These are phyloP conservation scores for Phytophthora nicotianae DNA, from an alignment of 352 stramenopile species.

Conservation along the genomic window DNA sequence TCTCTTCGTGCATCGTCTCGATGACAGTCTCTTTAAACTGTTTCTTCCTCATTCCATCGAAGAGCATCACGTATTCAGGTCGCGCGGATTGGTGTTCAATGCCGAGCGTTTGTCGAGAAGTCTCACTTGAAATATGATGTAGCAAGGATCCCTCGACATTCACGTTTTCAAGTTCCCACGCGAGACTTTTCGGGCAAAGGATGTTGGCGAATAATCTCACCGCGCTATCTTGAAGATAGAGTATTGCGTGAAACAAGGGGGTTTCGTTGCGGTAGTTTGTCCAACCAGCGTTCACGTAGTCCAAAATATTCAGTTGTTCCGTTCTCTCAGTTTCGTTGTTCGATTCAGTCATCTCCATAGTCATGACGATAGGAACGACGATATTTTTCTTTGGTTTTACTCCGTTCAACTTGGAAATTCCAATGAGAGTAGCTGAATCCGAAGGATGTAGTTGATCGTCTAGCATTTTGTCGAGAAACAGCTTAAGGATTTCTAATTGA, in stretches of 20 bases:
- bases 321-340: background rate
- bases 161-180: constrained; percentile 60
- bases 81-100: constrained; percentile 31
- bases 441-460: constrained; percentile 42
- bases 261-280: constrained; percentile 71
- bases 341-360: background rate
- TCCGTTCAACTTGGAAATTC: constrained; percentile 17
- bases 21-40: constrained; percentile 79
- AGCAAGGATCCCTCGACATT: constrained; percentile 81
- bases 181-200: constrained; percentile 47
- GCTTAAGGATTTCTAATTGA: constrained; percentile 51
- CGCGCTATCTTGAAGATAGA: constrained; percentile 58
- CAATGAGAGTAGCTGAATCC: constrained; percentile 14
- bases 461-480: constrained; percentile 58
- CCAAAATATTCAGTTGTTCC: constrained; percentile 28
- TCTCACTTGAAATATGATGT: constrained; percentile 57
- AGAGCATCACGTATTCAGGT: constrained; percentile 79
- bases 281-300: constrained; percentile 51
- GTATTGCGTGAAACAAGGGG: constrained; percentile 63
- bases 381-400: constrained; percentile 27
- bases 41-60: constrained; percentile 56
- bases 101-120: constrained; percentile 36
- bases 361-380: constrained; percentile 25
- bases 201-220: constrained; percentile 40
- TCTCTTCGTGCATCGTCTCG: constrained; percentile 77